phyloP scores from a whole-genome alignment of 257 asterid genomes.

The Vinca minor region DNA sequence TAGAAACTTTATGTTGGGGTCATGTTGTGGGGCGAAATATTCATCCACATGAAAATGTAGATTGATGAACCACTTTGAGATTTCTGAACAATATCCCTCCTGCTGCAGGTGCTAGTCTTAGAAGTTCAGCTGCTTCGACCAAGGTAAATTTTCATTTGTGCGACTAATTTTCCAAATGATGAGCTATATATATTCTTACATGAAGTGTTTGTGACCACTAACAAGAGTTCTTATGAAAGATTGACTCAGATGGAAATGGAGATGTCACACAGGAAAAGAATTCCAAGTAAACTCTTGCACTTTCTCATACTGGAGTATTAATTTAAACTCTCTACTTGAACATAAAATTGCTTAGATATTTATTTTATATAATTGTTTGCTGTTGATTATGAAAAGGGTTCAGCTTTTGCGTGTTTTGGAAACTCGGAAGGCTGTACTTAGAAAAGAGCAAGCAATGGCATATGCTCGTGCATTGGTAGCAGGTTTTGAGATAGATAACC shows the following conservation, averaged over 20 bases:
- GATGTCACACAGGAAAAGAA: slow-evolving; percentile 41
- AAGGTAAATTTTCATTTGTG: slow-evolving; percentile 34
- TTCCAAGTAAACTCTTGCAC: slow-evolving; percentile 41
- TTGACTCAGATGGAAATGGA: slow-evolving; percentile 26
- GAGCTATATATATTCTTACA: not conserved
- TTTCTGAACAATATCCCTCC: slow-evolving; percentile 8
- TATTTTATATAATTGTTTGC: not conserved
- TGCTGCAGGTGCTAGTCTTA: slow-evolving; percentile 27
- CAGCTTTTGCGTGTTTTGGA: slow-evolving; percentile 66
- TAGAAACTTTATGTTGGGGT: not conserved
- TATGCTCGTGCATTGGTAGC: slow-evolving; percentile 83
- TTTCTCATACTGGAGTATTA: slow-evolving; percentile 8
- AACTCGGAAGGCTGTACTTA: slow-evolving; percentile 60
- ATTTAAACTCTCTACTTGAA: slow-evolving; percentile 3
- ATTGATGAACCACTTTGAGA: slow-evolving; percentile 4
- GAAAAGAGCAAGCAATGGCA: slow-evolving; percentile 90
- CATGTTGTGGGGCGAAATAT: not conserved
- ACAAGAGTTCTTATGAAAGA: slow-evolving; percentile 20
- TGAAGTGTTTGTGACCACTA: not conserved
- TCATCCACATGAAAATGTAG: not conserved
- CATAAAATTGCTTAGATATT: slow-evolving; percentile 2
- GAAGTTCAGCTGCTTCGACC: slow-evolving; percentile 23
- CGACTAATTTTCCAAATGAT: slow-evolving; percentile 3
- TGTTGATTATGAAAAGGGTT: slow-evolving; percentile 34
- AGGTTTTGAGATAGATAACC: slow-evolving; percentile 53